Evolutionary conservation across 768 basidiomycete species (phyloP), one percentile per base, ranked within the genome.

Genomic region (Dentipellis fragilis): DNA sequence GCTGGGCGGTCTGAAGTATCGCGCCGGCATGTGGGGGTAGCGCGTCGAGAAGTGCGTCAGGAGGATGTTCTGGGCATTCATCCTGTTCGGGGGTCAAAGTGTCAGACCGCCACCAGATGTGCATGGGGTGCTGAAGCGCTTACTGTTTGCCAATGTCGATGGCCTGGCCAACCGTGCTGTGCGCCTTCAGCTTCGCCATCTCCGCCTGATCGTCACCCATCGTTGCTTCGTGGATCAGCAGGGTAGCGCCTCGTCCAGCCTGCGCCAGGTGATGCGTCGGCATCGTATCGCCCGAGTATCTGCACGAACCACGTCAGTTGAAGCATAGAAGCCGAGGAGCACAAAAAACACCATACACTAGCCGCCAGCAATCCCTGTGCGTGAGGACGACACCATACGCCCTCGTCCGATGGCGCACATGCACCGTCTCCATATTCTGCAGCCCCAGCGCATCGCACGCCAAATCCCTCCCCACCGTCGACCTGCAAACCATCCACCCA

Each of bases 31-130:
- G 62, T 89, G 92, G 16, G 94, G 92, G 68, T 95, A 94, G 29
- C 93, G 84, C 40, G 89, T 89, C 10, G 93, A 96, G 71, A 97
- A 97, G 67, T 97, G 94, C 0, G 93, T 98, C 19, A 98, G 78
- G n/a, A 97, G 79, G 42, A 91, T 76, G 59, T 91, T 84, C 53
- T 82, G 72, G 1, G 93, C 93, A 10, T 79, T 75, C 93, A 95
- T 95, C 58, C 92, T 94, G 55, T 29, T 29, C 29, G 29, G 6
- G 29, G 29, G 29, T 35, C 35, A 16, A 45, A 3, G 52, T 56
- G 49, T 57, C 10, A 21, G 8, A 10, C 17, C 45, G 4, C 17
- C 12, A 40, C 21, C 21, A 6, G 29, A 39, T 16, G 51, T 51
- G 4, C 16, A 56, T 65, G 42, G n/a, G 64, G 53, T 12, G 45